Base-by-base conservation (phyloP, 73 alveolate species). In the Paramecium tetraurelia region DNA sequence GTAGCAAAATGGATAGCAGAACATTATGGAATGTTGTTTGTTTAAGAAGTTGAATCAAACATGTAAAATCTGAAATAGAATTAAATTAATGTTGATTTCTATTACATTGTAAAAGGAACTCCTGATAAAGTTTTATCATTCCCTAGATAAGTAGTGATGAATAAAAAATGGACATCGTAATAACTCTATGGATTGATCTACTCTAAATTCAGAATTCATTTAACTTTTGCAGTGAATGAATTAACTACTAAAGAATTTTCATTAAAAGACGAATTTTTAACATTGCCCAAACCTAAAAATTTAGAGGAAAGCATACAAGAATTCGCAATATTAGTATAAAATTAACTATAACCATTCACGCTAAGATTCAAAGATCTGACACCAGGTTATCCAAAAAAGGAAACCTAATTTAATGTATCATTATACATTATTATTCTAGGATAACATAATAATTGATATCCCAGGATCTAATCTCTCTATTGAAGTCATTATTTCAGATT, bases 11-110 rank as follows among this genome's bases (percentile, higher is more conserved):
- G 90, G 90, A 46, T 80, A 2, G 2, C 44, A 24, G 70, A 80
- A 43, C 90, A 80, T 80, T 21, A 80, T 31, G 90, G 90, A 44
- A 41, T 80, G 0, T 48, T 80, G 48, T 80, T 80, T 80, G 90
- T 80, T 20, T 21, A 20, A 43, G 90, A 80, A 44, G 90, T 80
- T 3, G 48, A 9, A 20, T 20, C 43, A 4, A 46, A 80, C 6
- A 21, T 38, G 27, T 48, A 43, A 43, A 31, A 33, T 31, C 35
- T 80, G n/a, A 18, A 12, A 9, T 3, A n/a, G 11, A 63, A 80
- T 46, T 40, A 80, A 44, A 21, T 41, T 3, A 40, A 40, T 44
- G 2, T 80, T 2, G 75, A 80, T 46, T 41, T 44, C 31, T 41
- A 24, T 24, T 80, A 44, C 24, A 16, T 27, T 0, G 9, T 27